Evolutionary conservation across 108 stramenopile genomes (phyloP), one percentile per base, ranked within the genome.

Genomic region (Schizochytrium sp.): DNA sequence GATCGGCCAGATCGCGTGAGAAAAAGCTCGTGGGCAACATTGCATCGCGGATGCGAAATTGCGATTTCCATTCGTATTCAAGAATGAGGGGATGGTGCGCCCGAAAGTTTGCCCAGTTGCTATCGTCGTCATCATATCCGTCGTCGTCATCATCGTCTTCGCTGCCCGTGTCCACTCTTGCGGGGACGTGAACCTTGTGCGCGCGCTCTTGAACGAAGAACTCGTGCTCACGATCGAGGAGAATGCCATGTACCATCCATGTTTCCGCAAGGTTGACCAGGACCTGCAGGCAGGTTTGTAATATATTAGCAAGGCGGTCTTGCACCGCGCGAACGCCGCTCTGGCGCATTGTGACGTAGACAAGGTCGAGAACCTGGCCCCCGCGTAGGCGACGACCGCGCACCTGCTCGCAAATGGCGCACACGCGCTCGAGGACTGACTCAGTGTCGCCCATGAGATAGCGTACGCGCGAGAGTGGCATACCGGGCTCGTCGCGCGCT

Each of bases 41-140:
- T 6, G 10, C 23, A 8, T 83, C 51, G 19, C 76, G 76, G 25
- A 83, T 47, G n/a, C 76, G 45, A 23, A 83, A 83, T 23, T 28
- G 45, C 76, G 76, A 47, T 45, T 83, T 83, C 76, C 76, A 83
- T 23, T 83, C 76, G 76, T 83, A 83, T 28, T 83, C 76, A 6
- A 28, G 48, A 12, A 83, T 69, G 63, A 69, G 63, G 10, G 63
- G 63, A 69, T 69, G 63, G 63, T 69, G 63, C 41, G 34, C 63
- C 8, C 63, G 25, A 8, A 41, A 4, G 4, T 69, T 41, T 18
- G 63, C 63, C 63, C 63, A 69, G 25, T 59, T 18, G 28, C 23
- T 23, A 34, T 34, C 34, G 34, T 41, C 63, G 4, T 69, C 21
- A 10, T 69, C 25, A 3, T 6, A 69, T 6, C n/a, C 34, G 21